These are phyloP conservation scores for Flaveria ramosissima DNA, from an alignment of 129 eudicot species.

Conservation along the genomic window DNA sequence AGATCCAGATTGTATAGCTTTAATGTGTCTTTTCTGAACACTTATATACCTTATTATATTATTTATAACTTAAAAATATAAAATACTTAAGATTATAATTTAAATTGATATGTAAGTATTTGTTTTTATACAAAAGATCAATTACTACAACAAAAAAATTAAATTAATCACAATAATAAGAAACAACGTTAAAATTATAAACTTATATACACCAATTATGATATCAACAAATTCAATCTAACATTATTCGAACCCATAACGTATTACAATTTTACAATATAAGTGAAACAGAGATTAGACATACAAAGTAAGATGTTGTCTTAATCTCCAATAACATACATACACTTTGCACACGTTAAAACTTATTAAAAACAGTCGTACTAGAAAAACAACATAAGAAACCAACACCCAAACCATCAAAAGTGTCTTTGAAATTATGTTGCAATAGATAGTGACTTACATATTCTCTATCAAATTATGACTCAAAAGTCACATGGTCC, in stretches of 20 bases:
- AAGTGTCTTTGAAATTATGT: no score
- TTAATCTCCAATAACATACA: neutral
- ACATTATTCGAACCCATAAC: neutral
- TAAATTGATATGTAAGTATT: neutral
- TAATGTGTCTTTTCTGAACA: no score
- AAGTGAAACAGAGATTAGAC: no score
- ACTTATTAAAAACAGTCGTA: neutral
- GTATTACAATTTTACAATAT: no score
- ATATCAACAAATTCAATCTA: neutral
- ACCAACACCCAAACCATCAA: neutral
- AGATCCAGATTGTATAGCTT: no score
- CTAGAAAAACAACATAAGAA: neutral
- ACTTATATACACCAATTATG: neutral
- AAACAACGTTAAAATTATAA: neutral
- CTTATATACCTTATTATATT: no score
- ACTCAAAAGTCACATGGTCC: conserved; percentile 1
- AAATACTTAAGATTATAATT: no score
- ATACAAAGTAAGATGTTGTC: no score
- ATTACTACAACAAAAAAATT: neutral
- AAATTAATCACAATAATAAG: neutral
- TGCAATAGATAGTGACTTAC: conserved; percentile 3
- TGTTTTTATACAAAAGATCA: neutral
- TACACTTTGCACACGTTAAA: neutral
- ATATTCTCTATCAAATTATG: neutral
- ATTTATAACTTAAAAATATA: no score